Evolutionary conservation across 306 rosid genomes (phyloP).

Genomic region (Cucumis sativus): Cucumber_9930_V3 NC_026656.2:9212001-9212500

Average conservation of each 20-base stretch:
- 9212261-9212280: slow-evolving; percentile 61
- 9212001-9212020: slow-evolving; percentile 95
- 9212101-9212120: slow-evolving; percentile 58
- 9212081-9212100: slow-evolving; percentile 77
- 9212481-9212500: not conserved
- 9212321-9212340: not conserved
- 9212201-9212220: slow-evolving; percentile 87
- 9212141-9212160: slow-evolving; percentile 98
- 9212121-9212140: slow-evolving; percentile 70
- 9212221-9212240: slow-evolving; percentile 94
- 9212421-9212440: no score
- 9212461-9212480: not conserved
- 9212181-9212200: slow-evolving; percentile 91
- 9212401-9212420: not conserved
- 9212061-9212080: slow-evolving; percentile 52
- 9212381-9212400: not conserved
- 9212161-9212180: slow-evolving; percentile 84
- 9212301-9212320: slow-evolving; percentile 15
- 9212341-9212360: no score
- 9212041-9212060: slow-evolving; percentile 57
- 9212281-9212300: slow-evolving; percentile 79
- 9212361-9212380: not conserved
- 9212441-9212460: not conserved
- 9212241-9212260: slow-evolving; percentile 76
- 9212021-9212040: slow-evolving; percentile 63